Conservation (phyloP, 78 protist genomes). For the Tieghemostelium lacteum region DNA sequence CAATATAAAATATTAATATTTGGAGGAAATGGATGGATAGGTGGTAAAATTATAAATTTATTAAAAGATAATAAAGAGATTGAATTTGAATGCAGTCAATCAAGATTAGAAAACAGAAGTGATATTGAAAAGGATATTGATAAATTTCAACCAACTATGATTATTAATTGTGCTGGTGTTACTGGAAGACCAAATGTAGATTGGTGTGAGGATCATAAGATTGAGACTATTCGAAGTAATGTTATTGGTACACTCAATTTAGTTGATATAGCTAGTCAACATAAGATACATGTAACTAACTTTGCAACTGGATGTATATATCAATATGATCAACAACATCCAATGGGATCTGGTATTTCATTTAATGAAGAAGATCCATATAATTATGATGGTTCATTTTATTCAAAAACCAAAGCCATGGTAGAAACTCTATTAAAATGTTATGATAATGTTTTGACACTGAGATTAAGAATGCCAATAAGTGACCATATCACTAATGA, state of each 20-base stretch:
- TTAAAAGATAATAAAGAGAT: not conserved
- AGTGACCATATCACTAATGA: slow-evolving; percentile 80
- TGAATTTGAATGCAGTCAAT: not conserved
- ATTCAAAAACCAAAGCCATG: slow-evolving; percentile 87
- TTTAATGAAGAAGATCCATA: slow-evolving; percentile 90
- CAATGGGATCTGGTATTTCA: slow-evolving; percentile 39
- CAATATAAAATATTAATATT: not conserved
- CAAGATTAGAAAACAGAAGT: slow-evolving; percentile 43
- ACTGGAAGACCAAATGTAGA: slow-evolving; percentile 94
- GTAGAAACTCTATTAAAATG: slow-evolving; percentile 77
- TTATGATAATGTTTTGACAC: slow-evolving; percentile 78
- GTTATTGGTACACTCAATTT: slow-evolving; percentile 85
- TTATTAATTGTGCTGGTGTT: slow-evolving; percentile 89
- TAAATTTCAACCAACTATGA: slow-evolving; percentile 71
- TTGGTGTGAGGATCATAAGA: slow-evolving; percentile 91
- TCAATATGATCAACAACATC: slow-evolving; percentile 89
- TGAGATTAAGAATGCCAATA: slow-evolving; percentile 94
- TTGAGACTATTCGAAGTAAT: slow-evolving; percentile 84
- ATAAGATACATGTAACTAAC: slow-evolving; percentile 84
- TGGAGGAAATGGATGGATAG: slow-evolving; percentile 67
- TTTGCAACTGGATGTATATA: slow-evolving; percentile 96
- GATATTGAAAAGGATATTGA: slow-evolving; percentile 73
- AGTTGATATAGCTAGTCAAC: slow-evolving; percentile 55
- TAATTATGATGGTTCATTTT: slow-evolving; percentile 91
- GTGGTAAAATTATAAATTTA: slow-evolving; percentile 8